Evolutionary conservation across 768 basidiomycete genomes (phyloP).

Genomic region (Mycena indigotica): DNA sequence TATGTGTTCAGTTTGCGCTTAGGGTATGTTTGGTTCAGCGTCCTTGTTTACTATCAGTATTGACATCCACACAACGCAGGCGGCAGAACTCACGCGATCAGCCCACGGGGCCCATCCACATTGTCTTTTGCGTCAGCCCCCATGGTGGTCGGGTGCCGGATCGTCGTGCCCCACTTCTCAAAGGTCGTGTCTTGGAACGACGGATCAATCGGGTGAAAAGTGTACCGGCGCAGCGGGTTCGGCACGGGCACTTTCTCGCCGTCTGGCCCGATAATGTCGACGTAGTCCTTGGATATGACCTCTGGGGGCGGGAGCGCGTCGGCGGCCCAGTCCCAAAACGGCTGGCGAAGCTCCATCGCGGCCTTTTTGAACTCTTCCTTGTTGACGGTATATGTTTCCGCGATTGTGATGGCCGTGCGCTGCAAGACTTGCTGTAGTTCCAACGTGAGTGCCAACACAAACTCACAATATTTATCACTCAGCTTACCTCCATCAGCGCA

Average conservation of each 20-base stretch:
- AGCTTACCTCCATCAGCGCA: constrained; percentile 52
- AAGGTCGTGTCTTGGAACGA: constrained; percentile 36
- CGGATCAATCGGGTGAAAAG: constrained; percentile 35
- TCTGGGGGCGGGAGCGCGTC: constrained; percentile 41
- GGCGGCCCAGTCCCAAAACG: constrained; percentile 57
- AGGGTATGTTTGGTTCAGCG: constrained; percentile 23
- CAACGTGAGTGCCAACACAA: constrained; percentile 3
- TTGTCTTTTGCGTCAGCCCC: constrained; percentile 33
- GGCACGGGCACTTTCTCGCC: constrained; percentile 29
- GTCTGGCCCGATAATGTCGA: constrained; percentile 36
- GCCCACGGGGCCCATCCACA: no score
- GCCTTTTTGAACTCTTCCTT: constrained; percentile 34
- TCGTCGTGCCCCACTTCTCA: constrained; percentile 35
- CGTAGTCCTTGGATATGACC: constrained; percentile 36
- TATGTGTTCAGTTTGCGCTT: constrained; percentile 37
- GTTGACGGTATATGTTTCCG: constrained; percentile 40
- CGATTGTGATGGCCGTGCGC: constrained; percentile 41
- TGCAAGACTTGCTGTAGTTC: constrained; percentile 49
- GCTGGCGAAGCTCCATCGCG: constrained; percentile 39
- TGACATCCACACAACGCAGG: no score
- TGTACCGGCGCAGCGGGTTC: constrained; percentile 40
- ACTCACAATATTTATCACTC: no score
- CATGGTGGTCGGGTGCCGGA: constrained; percentile 34
- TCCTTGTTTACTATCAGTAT: no score
- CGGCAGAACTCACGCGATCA: no score